Evolutionary conservation across 2,329 filamentous ascomycete species (phyloP), one percentile per base, ranked within the genome.

Genomic region (Chaetomium olivaceum): DNA sequence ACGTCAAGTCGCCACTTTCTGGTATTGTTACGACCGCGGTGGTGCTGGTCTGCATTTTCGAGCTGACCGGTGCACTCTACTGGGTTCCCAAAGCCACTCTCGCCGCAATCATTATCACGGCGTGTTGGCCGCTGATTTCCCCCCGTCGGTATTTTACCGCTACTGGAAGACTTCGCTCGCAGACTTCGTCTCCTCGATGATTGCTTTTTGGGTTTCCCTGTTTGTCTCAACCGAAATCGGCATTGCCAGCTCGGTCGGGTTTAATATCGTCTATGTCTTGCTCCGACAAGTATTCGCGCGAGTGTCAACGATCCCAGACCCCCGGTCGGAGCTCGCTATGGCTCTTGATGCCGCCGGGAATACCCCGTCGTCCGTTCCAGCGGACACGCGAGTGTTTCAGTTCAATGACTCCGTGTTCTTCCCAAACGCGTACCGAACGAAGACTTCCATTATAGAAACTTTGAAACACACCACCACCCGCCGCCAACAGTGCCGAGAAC

Each of bases 31-130:
- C 87, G 0, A 83, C 86, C 2, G 85, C 81, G 4, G 85, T 88
- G 57, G 85, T 90, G 21, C 77, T 90, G 8, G 74, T 89, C 1
- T 86, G 83, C 23, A 83, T 90, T 29, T 89, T 86, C 71, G 81
- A 86, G 65, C 82, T 89, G 46, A 84, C 83, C 0, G 83, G 83
- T 0, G 83, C 85, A 0, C 79, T 90, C 0, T 89, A 87, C 76
- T 90, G 86, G 85, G 86, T 90, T n/a, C 87, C 88, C 0, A 88
- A 88, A 70, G 81, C 87, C 0, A 88, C 85, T 0, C 79, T 90
- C 1, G 83, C 87, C 0, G 87, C 87, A 2, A 88, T 90, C 67
- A 89, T 90, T 78, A 88, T 89, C 69, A 86, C 84, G 66, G 87
- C 87, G 6, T 86, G 89, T 0, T 84, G 84, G 76, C 85, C 87